Base-by-base conservation (phyloP, 805 yeast genomes). In the Scheffersomyces coipomensis region DNA sequence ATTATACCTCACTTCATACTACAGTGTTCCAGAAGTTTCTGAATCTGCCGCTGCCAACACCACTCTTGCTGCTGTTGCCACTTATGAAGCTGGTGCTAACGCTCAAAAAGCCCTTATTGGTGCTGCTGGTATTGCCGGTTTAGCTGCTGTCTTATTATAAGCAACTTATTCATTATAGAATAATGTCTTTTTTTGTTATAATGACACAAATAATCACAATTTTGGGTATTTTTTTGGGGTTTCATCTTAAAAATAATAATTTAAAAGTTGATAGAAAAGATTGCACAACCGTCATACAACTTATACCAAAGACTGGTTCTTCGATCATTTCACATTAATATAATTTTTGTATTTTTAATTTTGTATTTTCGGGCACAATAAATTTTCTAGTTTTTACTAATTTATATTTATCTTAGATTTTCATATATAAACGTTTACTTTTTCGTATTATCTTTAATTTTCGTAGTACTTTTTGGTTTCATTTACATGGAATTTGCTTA, bases 71-170 rank as follows among this genome's bases (percentile, higher is more conserved):
- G 62, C 60, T 40, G 52, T 49, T 26, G 60, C 56, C 11, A 41
- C 56, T 19, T 55, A 39, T 42, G 67, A 55, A 40, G 68, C 61
- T 60, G 57, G 43, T 44, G 72, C 65, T 40, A 53, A 55, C 52
- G 51, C 48, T 42, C 49, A 47, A 39, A 44, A 51, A 36, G 49
- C 44, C 38, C 56, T 51, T 37, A 58, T 50, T 27, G 73, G 73
- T 40, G 58, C 56, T 33, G 72, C 62, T 44, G 73, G 71, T 53
- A 39, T 62, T 34, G 74, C 64, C 40, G 73, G 68, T 57, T 44
- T 67, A 39, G 72, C 66, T 46, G 73, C 68, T 42, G 53, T 56
- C 48, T 62, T 68, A 52, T 58, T 62, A 43, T 64, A 58, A 53
- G 39, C 33, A 21, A 15, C 19, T 29, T 22, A 15, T 17, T 15